phyloP scores from a whole-genome alignment of 352 stramenopile species.

The Pythium aquatile region DNA sequence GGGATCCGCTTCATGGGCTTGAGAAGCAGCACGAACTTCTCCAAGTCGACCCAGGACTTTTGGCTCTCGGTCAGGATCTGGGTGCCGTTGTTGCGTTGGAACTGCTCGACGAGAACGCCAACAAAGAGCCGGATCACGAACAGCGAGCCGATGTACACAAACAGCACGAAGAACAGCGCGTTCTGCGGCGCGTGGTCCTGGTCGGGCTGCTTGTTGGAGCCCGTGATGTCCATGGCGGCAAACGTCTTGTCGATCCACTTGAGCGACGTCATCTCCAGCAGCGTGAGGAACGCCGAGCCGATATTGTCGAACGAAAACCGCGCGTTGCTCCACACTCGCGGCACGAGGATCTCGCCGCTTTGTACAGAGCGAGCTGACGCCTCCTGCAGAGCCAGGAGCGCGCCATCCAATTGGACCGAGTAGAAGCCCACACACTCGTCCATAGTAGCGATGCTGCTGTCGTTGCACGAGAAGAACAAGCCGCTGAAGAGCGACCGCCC shows the following conservation, averaged over 20 bases:
- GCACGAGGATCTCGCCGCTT: slow-evolving; percentile 44
- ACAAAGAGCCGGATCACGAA: slow-evolving; percentile 83
- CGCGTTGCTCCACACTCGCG: slow-evolving; percentile 63
- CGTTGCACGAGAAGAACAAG: slow-evolving; percentile 70
- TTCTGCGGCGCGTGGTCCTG: slow-evolving; percentile 43
- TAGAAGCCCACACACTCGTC: slow-evolving; percentile 64
- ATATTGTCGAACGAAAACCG: slow-evolving; percentile 84
- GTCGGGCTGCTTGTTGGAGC: slow-evolving; percentile 42
- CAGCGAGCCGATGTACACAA: slow-evolving; percentile 72
- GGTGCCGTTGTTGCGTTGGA: slow-evolving; percentile 82
- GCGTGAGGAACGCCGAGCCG: slow-evolving; percentile 53
- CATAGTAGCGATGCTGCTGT: slow-evolving; percentile 32
- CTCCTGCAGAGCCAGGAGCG: slow-evolving; percentile 44
- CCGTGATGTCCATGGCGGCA: slow-evolving; percentile 70
- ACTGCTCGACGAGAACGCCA: slow-evolving; percentile 78
- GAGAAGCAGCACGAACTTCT: slow-evolving; percentile 77
- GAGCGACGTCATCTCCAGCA: slow-evolving; percentile 79
- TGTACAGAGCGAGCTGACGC: slow-evolving; percentile 34
- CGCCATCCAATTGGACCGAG: slow-evolving; percentile 42
- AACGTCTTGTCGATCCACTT: slow-evolving; percentile 83
- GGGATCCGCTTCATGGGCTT: slow-evolving; percentile 59
- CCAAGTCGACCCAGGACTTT: slow-evolving; percentile 78
- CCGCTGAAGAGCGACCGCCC: slow-evolving; percentile 66
- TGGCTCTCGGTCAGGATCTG: slow-evolving; percentile 77
- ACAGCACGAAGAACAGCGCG: slow-evolving; percentile 72